Evolutionary conservation across 371 early-diverging fungal species (phyloP).

Genomic region (Mucor saturninus): DNA sequence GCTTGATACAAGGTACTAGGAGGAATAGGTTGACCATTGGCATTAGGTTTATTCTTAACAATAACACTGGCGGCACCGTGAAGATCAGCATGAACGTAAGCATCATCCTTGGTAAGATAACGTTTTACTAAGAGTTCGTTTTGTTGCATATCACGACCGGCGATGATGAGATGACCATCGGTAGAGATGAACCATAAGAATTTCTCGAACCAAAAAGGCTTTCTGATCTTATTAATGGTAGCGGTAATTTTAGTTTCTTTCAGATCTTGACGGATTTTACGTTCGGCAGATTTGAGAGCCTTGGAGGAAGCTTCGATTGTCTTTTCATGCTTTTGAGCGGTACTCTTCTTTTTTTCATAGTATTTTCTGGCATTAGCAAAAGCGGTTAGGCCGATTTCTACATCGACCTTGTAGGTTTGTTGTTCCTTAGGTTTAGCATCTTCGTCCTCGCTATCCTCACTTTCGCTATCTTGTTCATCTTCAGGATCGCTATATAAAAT

Average conservation of each 20-base stretch:
- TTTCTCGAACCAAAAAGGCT: constrained; percentile 99
- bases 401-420: constrained; percentile 65
- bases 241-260: constrained; percentile 75
- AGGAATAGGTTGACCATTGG: constrained; percentile 73
- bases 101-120: constrained; percentile 81
- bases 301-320: constrained; percentile 83
- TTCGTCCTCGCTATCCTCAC: constrained; percentile 31
- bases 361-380: constrained; percentile 93
- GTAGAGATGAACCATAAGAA: constrained; percentile 98
- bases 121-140: constrained; percentile 97
- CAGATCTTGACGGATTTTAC: constrained; percentile 84
- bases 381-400: constrained; percentile 87
- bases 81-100: constrained; percentile 97
- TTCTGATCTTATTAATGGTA: constrained; percentile 85
- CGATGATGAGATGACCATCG: constrained; percentile 94
- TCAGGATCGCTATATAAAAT: constrained; percentile 36
- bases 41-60: constrained; percentile 83
- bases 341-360: constrained; percentile 84
- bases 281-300: constrained; percentile 90
- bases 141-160: constrained; percentile 96
- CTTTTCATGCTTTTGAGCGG: constrained; percentile 88
- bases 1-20: constrained; percentile 95
- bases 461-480: constrained; percentile 32
- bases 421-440: constrained; percentile 30
- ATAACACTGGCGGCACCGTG: constrained; percentile 96